phyloP scores from a whole-genome alignment of 2,329 filamentous ascomycete species.

The Emmonsiellopsis sp. region DNA sequence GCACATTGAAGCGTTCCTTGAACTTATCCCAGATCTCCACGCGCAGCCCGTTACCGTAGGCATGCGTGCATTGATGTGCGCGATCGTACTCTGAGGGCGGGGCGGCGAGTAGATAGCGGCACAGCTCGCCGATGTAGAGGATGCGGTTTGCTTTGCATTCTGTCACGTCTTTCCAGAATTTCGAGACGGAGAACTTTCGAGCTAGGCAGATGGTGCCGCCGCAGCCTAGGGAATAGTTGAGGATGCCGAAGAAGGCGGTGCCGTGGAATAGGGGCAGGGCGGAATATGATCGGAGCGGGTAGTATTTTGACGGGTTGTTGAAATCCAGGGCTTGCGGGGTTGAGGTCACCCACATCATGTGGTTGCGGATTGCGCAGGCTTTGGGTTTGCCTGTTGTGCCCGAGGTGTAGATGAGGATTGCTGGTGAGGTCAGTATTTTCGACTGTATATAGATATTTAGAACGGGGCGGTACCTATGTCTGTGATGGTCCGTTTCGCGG shows the following conservation, averaged over 20 bases:
- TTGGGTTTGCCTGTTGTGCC: slow-evolving; percentile 17
- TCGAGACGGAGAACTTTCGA: slow-evolving; percentile 38
- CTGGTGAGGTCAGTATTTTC: no score
- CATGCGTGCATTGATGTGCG: slow-evolving; percentile 36
- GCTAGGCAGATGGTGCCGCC: slow-evolving; percentile 35
- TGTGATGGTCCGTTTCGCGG: background rate
- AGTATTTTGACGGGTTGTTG: slow-evolving; percentile 33
- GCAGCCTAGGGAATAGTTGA: slow-evolving; percentile 34
- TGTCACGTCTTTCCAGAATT: slow-evolving; percentile 39
- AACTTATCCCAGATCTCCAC: slow-evolving; percentile 43
- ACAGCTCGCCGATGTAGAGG: slow-evolving; percentile 42
- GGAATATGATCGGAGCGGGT: slow-evolving; percentile 38
- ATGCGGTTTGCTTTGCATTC: slow-evolving; percentile 36
- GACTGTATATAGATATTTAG: no score
- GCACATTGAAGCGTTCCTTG: slow-evolving; percentile 33
- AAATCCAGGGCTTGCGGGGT: slow-evolving; percentile 28
- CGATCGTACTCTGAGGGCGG: slow-evolving; percentile 38
- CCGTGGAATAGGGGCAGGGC: slow-evolving; percentile 42
- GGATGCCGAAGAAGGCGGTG: slow-evolving; percentile 38
- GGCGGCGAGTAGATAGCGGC: slow-evolving; percentile 39
- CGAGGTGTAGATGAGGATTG: background rate
- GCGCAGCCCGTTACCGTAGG: slow-evolving; percentile 40
- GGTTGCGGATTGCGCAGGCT: slow-evolving; percentile 18
- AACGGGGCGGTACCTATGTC: background rate
- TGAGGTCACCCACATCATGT: slow-evolving; percentile 28